These are phyloP conservation scores for Tagetes erecta DNA, from an alignment of 129 eudicot species.

Conservation along the genomic window DNA sequence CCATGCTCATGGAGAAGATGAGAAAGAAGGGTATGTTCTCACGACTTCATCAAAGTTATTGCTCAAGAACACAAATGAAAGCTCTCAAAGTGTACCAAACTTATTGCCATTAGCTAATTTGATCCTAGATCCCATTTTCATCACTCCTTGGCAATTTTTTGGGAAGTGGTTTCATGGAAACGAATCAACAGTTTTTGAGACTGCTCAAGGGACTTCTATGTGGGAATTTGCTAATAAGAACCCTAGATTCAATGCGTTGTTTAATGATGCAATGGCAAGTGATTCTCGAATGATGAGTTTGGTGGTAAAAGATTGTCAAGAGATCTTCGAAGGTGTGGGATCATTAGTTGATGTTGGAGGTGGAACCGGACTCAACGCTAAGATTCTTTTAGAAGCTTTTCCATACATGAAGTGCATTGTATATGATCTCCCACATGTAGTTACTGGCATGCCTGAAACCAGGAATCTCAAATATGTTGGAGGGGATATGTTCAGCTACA, in stretches of 20 bases:
- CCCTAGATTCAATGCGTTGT: slow-evolving; percentile 9
- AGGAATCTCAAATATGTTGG: slow-evolving; percentile 40
- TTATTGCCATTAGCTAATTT: slow-evolving; percentile 20
- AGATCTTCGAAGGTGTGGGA: slow-evolving; percentile 37
- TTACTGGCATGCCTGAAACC: slow-evolving; percentile 24
- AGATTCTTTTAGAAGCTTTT: slow-evolving; percentile 30
- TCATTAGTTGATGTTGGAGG: slow-evolving; percentile 61
- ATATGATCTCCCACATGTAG: slow-evolving; percentile 58
- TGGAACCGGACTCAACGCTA: slow-evolving; percentile 44
- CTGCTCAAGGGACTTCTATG: slow-evolving; percentile 26
- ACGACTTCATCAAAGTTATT: slow-evolving; percentile 35
- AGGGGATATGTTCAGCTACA: slow-evolving; percentile 45
- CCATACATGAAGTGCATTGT: slow-evolving; percentile 41
- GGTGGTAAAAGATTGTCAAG: slow-evolving; percentile 21
- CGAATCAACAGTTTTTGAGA: slow-evolving; percentile 32
- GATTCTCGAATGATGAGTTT: slow-evolving; percentile 31
- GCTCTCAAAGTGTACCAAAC: slow-evolving; percentile 12
- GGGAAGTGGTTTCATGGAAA: slow-evolving; percentile 31
- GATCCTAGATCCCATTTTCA: slow-evolving; percentile 11
- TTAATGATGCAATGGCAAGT: slow-evolving; percentile 44
- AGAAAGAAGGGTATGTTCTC: slow-evolving; percentile 27
- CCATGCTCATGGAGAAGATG: slow-evolving; percentile 7
- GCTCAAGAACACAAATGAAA: slow-evolving; percentile 23
- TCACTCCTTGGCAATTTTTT: slow-evolving; percentile 28
- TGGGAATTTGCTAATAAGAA: slow-evolving; percentile 34